These are phyloP conservation scores for Viscum album DNA, from an alignment of 177 flowering plant genomes.

Conservation along the genomic window DNA sequence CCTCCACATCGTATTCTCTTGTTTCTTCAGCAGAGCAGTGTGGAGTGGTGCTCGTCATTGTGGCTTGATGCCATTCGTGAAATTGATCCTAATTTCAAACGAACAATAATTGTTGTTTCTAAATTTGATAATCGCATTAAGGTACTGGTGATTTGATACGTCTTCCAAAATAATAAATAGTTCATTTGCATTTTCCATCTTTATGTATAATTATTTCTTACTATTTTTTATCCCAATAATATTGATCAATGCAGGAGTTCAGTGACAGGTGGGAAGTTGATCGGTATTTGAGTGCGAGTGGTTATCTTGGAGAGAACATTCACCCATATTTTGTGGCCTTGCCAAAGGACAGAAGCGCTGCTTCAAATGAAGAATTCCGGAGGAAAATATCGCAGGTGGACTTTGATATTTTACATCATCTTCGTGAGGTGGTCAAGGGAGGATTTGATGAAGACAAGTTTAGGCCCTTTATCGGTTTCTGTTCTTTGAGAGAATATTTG, in stretches of 20 bases:
- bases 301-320: constrained; percentile 79
- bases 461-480: constrained; percentile 65
- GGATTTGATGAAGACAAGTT: constrained; percentile 89
- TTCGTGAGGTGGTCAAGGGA: constrained; percentile 72
- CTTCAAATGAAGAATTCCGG: constrained; percentile 90
- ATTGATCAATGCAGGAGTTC: constrained; percentile 52
- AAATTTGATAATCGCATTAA: constrained; percentile 95
- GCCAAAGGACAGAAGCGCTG: constrained; percentile 67
- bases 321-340: constrained; percentile 87
- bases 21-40: constrained; percentile 98
- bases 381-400: constrained; percentile 84
- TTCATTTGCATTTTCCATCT: not conserved
- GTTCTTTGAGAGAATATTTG: constrained; percentile 61
- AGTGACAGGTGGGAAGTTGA: constrained; percentile 95
- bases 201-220: too few species aligned
- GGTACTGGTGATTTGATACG: too few species aligned
- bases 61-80: constrained; percentile 93
- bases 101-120: constrained; percentile 81
- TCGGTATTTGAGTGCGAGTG: constrained; percentile 88
- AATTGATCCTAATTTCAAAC: constrained; percentile 72
- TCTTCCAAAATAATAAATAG: too few species aligned
- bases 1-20: constrained; percentile 90
- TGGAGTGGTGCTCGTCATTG: constrained; percentile 98
- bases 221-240: not conserved
- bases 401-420: constrained; percentile 51